These are phyloP conservation scores for Phytophthora multivora DNA, from an alignment of 352 stramenopile species.

Conservation along the genomic window DNA sequence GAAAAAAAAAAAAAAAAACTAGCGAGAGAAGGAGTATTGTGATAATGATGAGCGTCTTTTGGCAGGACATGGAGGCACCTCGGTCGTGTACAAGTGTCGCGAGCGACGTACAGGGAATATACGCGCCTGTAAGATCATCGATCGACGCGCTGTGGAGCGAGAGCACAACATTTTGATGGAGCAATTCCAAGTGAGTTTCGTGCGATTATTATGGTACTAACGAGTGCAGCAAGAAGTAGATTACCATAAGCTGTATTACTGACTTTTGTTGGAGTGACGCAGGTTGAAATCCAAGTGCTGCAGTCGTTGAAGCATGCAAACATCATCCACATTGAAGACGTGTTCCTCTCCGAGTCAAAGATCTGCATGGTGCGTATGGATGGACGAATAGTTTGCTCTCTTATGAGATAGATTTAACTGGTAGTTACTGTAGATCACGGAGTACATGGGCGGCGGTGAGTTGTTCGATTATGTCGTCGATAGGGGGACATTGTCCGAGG, in stretches of 20 bases:
- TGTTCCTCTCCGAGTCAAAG: conserved; percentile 84
- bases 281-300: conserved; percentile 92
- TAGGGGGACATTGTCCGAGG: conserved; percentile 88
- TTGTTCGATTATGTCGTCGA: conserved; percentile 93
- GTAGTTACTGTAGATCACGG: conserved; percentile 67
- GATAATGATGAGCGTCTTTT: background rate
- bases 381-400: background rate
- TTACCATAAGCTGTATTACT: conserved; percentile 1
- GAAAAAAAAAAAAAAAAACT: background rate
- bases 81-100: conserved; percentile 83
- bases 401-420: background rate
- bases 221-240: background rate
- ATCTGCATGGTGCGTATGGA: conserved; percentile 76
- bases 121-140: conserved; percentile 89
- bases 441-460: conserved; percentile 88
- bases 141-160: conserved; percentile 70
- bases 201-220: conserved; percentile 2
- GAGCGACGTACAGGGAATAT: conserved; percentile 59
- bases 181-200: conserved; percentile 78
- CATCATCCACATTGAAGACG: conserved; percentile 90
- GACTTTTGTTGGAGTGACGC: background rate
- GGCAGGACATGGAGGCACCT: conserved; percentile 82
- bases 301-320: conserved; percentile 89
- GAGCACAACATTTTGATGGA: conserved; percentile 85
- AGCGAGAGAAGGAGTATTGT: background rate